phyloP scores from a whole-genome alignment of 495 filamentous ascomycete genomes.

The Annulohypoxylon bovei region DNA sequence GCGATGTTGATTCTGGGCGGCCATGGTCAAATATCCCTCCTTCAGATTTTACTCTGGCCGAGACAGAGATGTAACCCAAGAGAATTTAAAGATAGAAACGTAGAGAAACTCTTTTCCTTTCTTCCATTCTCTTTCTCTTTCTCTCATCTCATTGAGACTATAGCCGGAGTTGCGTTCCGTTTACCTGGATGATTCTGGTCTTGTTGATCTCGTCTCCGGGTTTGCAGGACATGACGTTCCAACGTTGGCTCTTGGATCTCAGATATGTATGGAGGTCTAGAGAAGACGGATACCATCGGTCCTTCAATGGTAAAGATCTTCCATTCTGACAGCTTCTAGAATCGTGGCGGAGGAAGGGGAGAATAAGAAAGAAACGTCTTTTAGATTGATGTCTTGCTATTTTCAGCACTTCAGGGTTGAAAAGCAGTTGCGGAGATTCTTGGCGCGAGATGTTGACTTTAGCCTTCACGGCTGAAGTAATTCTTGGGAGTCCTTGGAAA shows the following conservation, averaged over 20 bases:
- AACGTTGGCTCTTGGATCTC: conserved; percentile 20
- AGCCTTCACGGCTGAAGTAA: conserved; percentile 35
- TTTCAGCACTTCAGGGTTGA: conserved; percentile 13
- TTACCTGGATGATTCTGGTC: conserved; percentile 16
- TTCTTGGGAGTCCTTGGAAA: conserved; percentile 2
- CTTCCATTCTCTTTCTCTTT: not conserved
- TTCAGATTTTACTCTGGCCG: not conserved
- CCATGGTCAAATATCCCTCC: not conserved
- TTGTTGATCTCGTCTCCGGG: conserved; percentile 15
- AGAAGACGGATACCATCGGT: conserved; percentile 34
- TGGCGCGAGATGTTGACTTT: conserved; percentile 34
- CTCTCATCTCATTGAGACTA: not conserved
- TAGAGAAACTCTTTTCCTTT: not conserved
- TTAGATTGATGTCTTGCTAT: conserved; percentile 29
- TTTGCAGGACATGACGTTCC: conserved; percentile 5
- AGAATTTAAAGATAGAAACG: conserved; percentile 28
- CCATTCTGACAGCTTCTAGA: conserved; percentile 26
- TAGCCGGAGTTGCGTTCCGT: conserved; percentile 25
- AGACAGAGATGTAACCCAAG: conserved; percentile 21
- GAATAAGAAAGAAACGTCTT: conserved; percentile 6
- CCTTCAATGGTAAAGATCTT: not conserved
- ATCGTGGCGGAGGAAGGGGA: conserved; percentile 9
- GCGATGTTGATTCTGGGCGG: conserved; percentile 10
- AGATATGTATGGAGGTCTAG: conserved; percentile 4
- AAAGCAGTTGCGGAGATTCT: conserved; percentile 18